Evolutionary conservation across 176 grass and related monocot species (phyloP), one percentile per base, ranked within the genome.

Genomic region (Juncus effusus): DNA sequence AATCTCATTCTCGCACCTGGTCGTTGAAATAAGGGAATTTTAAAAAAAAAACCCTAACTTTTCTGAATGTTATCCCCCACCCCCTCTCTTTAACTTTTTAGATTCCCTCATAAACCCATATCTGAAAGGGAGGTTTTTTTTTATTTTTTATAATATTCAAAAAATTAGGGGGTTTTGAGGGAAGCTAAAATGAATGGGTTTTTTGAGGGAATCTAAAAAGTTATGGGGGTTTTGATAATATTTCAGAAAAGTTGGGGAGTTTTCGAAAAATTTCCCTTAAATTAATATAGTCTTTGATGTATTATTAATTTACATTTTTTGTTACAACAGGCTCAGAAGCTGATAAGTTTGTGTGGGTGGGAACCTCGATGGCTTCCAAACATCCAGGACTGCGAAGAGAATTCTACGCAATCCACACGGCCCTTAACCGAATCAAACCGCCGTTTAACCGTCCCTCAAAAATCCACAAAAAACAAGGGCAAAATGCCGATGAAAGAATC

Each of bases 301-400:
- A 13, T n/a, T 56, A 59, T 79, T 74, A 67, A 56, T 68, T 81
- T 28, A 1, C 0, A 28, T 28, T 28, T 28, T 28, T 28, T 28
- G 19, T 28, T 28, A 28, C 72, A 62, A 62, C 70, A 99, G 94
- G 85, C 83, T 9, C 85, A 89, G 73, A 99, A 90, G 78, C 82
- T 99, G 78, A 99, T 99, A 74, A 89, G 94, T 65, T 76, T 99
- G 37, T 99, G 94, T 84, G 94, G 94, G 67, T 99, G 94, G 94
- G 94, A 99, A 69, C 88, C 88, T 64, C 89, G 94, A 81, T 99
- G 94, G 88, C 88, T 93, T 77, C 85, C 94, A 82, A 92, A 89
- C 77, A 59, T 97, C 67, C 94, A 97, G 77, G 94, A 97, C 69
- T 97, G 83, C 55, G 94, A 97, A 84, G 94, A 97, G 75, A 93